Evolutionary conservation across 75 land plant species (phyloP).

Genomic region (Larix kaempferi): DNA sequence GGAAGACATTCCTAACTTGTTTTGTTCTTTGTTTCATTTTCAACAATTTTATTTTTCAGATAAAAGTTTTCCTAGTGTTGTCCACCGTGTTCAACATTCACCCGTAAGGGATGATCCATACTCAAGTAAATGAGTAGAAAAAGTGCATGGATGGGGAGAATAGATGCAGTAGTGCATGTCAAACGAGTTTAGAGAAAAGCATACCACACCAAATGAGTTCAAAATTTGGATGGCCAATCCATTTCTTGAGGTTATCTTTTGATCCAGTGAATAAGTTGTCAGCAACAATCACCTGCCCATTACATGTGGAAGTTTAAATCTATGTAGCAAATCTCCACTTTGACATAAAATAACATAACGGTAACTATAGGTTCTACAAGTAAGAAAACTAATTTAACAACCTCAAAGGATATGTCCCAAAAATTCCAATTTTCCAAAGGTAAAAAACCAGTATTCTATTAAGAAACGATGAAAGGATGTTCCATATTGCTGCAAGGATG

Average conservation of each 20-base stretch:
- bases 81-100: not conserved
- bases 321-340: not conserved
- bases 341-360: not conserved
- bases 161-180: not conserved
- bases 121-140: not conserved
- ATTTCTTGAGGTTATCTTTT: slow-evolving; percentile 61
- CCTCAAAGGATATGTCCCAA: not conserved
- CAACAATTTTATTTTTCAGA: not conserved
- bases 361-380: not conserved
- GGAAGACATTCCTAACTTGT: not conserved
- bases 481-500: not conserved
- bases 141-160: not conserved
- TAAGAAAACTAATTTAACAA: not conserved
- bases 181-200: not conserved
- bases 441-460: not conserved
- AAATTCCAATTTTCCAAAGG: not conserved
- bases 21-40: not conserved
- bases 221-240: slow-evolving; percentile 77
- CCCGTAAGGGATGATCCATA: not conserved
- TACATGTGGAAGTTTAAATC: not conserved
- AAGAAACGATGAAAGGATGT: not conserved
- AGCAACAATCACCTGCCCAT: slow-evolving; percentile 53
- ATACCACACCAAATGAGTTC: slow-evolving; percentile 73
- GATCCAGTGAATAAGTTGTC: slow-evolving; percentile 71
- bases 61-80: not conserved